phyloP scores from a whole-genome alignment of 2,329 filamentous ascomycete species.

The Epichloe bromicola region DNA sequence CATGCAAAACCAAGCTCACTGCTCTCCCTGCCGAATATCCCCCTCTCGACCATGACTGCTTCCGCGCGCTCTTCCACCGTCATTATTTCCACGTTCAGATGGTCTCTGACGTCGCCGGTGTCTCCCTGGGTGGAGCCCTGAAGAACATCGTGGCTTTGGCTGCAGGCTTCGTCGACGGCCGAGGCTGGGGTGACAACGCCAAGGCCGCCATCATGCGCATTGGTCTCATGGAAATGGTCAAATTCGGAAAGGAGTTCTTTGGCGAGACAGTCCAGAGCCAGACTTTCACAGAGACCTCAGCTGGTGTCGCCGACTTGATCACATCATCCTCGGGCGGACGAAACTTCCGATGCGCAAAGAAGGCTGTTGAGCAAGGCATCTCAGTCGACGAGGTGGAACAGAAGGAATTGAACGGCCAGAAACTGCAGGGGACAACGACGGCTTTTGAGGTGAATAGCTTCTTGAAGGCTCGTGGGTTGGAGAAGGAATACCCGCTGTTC shows the following conservation, averaged over 20 bases:
- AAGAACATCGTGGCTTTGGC: conserved; percentile 96
- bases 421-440: conserved; percentile 86
- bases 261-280: conserved; percentile 62
- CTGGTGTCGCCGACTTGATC: conserved; percentile 89
- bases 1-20: conserved; percentile 56
- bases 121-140: conserved; percentile 83
- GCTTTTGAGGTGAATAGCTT: conserved; percentile 86
- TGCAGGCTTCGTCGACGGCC: conserved; percentile 86
- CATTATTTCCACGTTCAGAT: conserved; percentile 96
- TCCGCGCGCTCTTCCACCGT: conserved; percentile 81
- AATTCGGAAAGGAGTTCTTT: conserved; percentile 91
- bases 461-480: conserved; percentile 62
- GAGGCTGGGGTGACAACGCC: conserved; percentile 96
- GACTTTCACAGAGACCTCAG: conserved; percentile 95
- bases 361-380: conserved; percentile 67
- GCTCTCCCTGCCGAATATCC: conserved; percentile 73
- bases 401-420: conserved; percentile 88
- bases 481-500: conserved; percentile 81
- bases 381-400: conserved; percentile 79
- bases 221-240: conserved; percentile 90
- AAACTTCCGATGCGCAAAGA: conserved; percentile 88
- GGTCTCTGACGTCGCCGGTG: conserved; percentile 89
- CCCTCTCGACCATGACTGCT: conserved; percentile 69
- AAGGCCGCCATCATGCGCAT: conserved; percentile 98
- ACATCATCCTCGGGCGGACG: conserved; percentile 85